Evolutionary conservation across 2,329 filamentous ascomycete genomes (phyloP), one percentile per base, ranked within the genome.

Genomic region (Escovopsis sp.): DNA sequence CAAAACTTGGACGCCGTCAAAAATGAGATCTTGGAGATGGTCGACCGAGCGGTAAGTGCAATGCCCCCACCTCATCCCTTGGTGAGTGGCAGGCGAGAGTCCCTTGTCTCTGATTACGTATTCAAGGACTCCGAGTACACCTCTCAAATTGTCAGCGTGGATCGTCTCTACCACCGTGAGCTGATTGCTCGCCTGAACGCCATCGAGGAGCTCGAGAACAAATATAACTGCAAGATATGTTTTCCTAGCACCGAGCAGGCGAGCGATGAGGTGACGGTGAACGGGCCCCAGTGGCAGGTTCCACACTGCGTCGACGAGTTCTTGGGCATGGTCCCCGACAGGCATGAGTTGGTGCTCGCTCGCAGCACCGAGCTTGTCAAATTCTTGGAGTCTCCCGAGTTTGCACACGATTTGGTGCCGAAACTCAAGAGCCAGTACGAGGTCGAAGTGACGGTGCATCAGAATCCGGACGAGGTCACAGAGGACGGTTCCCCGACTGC

Each of bases 21-120:
- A 70, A 88, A 93, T 53, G 91, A 98, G 67, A 98, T 98, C 57
- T 80, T 98, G 70, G 91, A 96, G 59, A 96, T 98, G 91, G 91
- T 98, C 42, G 91, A 96, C 63, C 85, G 91, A 66, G 86, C 84
- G 48, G 80, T 83, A 66, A 65, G 78, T 72, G 12, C 5, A 12
- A 5, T 26, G 46, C 23, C 15, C 12, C 23, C 15, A 15, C 15
- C 23, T 23, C 6, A 4, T 23, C 23, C 23, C 23, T 6, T 23
- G 23, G 6, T 23, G 23, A 23, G 23, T 23, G 23, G 23, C 12
- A 4, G 8, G 12, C 32, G n/a, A 38, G 7, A 15, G 4, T 15
- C 15, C 15, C 28, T 23, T 8, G 12, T 28, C 41, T 11, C 12
- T 44, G 28, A 45, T 53, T 26, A 49, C 26, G 23, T 4, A 5